Evolutionary conservation across 2,329 filamentous ascomycete genomes (phyloP).

Genomic region (Paraphoma chrysanthemicola): DNA sequence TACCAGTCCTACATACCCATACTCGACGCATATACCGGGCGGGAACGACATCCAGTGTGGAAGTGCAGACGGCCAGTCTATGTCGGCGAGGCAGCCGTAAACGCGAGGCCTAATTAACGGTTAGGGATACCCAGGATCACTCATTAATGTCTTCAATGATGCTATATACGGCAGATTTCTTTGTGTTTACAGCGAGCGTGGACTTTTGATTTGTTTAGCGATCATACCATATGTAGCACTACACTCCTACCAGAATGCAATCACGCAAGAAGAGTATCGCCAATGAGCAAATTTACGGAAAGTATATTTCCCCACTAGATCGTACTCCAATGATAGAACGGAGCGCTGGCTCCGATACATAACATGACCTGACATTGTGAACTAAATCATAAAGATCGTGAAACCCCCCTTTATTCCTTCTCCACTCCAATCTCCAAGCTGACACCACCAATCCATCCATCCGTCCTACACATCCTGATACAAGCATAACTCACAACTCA

Average conservation of each 20-base stretch:
- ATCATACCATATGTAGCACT: neutral
- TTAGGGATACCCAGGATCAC: neutral
- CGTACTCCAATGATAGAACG: neutral
- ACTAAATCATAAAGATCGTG: constrained; percentile 1
- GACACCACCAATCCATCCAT: neutral
- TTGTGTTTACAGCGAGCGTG: neutral
- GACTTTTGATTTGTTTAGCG: neutral
- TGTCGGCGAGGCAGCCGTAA: neutral
- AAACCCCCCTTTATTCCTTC: neutral
- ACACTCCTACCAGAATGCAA: neutral
- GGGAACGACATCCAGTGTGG: constrained; percentile 21
- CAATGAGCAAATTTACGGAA: too few relatives aligned
- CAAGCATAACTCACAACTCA: constrained; percentile 32
- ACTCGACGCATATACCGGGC: constrained; percentile 19
- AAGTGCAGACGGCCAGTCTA: constrained; percentile 24
- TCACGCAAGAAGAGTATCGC: too few relatives aligned
- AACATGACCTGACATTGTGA: neutral
- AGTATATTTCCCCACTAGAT: too few relatives aligned
- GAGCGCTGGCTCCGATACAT: neutral
- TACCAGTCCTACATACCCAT: constrained; percentile 39
- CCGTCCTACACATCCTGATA: neutral
- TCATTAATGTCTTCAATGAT: constrained; percentile 4
- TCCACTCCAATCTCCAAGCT: neutral
- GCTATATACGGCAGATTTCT: constrained; percentile 1
- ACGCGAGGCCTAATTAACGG: constrained; percentile 3